Base-by-base conservation (phyloP, 495 filamentous ascomycete species). In the Hypoxylon intermedium region DNA sequence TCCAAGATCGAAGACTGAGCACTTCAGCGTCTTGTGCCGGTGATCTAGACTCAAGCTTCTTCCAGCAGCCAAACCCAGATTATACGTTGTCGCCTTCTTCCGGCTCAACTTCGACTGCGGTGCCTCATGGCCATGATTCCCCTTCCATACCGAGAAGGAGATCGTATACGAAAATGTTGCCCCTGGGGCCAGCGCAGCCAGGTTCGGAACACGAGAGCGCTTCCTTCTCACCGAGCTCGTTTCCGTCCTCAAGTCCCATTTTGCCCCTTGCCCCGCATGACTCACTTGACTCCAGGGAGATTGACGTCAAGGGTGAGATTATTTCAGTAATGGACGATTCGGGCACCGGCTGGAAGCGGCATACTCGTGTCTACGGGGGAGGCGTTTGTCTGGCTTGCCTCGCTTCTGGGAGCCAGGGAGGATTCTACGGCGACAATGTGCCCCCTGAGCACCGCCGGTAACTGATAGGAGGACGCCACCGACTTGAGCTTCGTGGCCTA, bases 301-400 rank as follows among this genome's bases (percentile, higher is more conserved):
- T 75, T 20, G 73, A 77, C 21, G 55, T 79, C 0, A 69, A 75
- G 18, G 77, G 73, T 20, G 77, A 79, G 51, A 77, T 78, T 52
- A 62, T 78, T 9, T 76, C 75, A 30, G 74, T 78, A 16, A 67
- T 73, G 63, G 74, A 80, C 58, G 74, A 71, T 33, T 64, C 73
- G 20, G 78, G 77, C 1, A 71, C 75, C 26, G 74, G 71, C 11
- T 82, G 78, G 78, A 76, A 74, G 58, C 72, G 78, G 21, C 79
- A 82, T 51, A 82, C 78, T 6, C 72, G 78, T 5, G 79, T 82
- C 19, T 80, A 82, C 44, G 77, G 79, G 33, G 79, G 79, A 31
- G 79, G 78, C 2, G 69, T 73, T 3, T 80, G 79, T 54, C 67
- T 82, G n/a, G 76, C 77, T 7, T 82, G 79, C 46, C 45, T 75